Percentiles rank a stretch among this genome's conserved stretches.
These are phyloP conservation scores for Cicer chorassanicum DNA, from an alignment of 306 rosid genomes.

Conservation along the genomic window DNA sequence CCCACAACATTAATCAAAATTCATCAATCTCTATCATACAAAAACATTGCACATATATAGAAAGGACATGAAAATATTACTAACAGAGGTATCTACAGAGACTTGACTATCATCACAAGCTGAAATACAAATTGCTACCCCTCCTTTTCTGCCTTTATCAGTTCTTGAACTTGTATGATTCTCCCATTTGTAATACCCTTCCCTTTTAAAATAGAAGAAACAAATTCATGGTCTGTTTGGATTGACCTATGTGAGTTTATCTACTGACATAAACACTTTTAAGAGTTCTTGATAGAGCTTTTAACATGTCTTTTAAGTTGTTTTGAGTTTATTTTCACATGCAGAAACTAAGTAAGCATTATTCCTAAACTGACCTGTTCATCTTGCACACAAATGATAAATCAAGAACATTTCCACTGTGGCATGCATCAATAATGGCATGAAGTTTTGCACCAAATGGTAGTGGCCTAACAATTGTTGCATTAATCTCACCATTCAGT, in stretches of 20 bases:
- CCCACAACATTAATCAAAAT: conserved; percentile 5
- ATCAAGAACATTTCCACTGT: conserved; percentile 70
- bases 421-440: conserved; percentile 67
- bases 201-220: conserved; percentile 11
- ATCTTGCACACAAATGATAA: conserved; percentile 60
- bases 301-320: no score
- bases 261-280: no score
- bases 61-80: conserved; percentile 29
- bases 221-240: no score
- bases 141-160: conserved; percentile 57
- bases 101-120: conserved; percentile 55
- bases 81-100: conserved; percentile 53
- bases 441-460: conserved; percentile 67
- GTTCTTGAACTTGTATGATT: conserved; percentile 38
- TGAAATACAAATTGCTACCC: conserved; percentile 56
- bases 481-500: conserved; percentile 66
- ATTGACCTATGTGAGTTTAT: no score
- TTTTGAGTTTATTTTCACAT: no score
- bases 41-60: not conserved
- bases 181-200: conserved; percentile 52
- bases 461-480: conserved; percentile 65
- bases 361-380: conserved; percentile 49
- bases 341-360: not conserved
- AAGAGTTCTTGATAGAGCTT: no score
- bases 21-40: conserved; percentile 18